Conservation (phyloP, 768 basidiomycete species). For the Leccinum longicurvipes region DNA sequence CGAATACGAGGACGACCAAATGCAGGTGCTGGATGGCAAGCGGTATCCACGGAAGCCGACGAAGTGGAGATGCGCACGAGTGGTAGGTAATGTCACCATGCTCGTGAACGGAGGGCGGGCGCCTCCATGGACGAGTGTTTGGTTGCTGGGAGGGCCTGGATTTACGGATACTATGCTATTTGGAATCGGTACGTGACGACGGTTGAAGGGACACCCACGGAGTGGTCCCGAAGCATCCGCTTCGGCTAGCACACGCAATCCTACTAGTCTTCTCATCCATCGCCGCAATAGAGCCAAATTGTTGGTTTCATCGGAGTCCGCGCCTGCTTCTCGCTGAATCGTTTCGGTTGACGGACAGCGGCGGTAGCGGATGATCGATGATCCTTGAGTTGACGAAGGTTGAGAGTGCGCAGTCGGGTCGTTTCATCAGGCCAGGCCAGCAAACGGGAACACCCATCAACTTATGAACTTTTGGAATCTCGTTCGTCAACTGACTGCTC, state of each 20-base stretch:
- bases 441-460: no score
- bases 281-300: background rate
- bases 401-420: no score
- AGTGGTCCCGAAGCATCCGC: background rate
- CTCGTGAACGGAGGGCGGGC: background rate
- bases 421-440: no score
- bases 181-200: background rate
- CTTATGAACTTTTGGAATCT: no score
- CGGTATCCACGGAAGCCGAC: slow-evolving; percentile 65
- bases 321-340: no score
- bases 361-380: no score
- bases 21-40: slow-evolving; percentile 68
- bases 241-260: background rate
- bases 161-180: background rate
- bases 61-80: slow-evolving; percentile 55
- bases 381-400: no score
- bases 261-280: background rate
- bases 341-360: no score
- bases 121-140: background rate
- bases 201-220: background rate
- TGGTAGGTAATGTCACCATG: background rate
- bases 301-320: background rate
- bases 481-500: no score
- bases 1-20: slow-evolving; percentile 50
- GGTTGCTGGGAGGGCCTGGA: background rate